Evolutionary conservation across 352 stramenopile species (phyloP), one percentile per base, ranked within the genome.

Genomic region (Phytophthora tentaculata): DNA sequence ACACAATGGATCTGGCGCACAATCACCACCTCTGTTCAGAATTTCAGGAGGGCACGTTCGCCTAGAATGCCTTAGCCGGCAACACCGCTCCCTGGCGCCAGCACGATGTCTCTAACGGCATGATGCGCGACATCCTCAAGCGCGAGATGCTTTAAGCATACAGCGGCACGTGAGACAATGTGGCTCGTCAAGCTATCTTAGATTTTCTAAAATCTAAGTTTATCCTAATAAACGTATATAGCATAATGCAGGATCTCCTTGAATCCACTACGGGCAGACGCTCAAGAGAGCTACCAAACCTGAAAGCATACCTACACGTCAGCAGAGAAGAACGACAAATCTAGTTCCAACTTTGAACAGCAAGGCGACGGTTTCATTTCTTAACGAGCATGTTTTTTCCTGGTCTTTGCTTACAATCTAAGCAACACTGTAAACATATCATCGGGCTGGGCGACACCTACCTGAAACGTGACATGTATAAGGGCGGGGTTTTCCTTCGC

Each of bases 401-500:
- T 26, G 14, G 56, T 12, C 9, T 44, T 3, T 63, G 28, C 13
- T 5, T 56, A 12, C 26, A 32, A 19, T 43, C 56, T 3, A 23
- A 49, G 19, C 26, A 39, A 16, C 43, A 63, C 20, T 63, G 56
- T 10, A 47, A 26, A 7, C 56, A 63, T 8, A 49, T 63, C 8
- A 63, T 55, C 17, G 44, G 44, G 2, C 5, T 63, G 0, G 29
- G 55, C n/a, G 56, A 44, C 4, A 63, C 29, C 3, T 20, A 63
- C 35, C 32, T 54, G 14, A 63, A 63, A 14, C 20, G 43, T 3
- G 43, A 49, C 12, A 55, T 56, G 44, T 56, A 63, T 29, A 63
- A 63, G 29, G 44, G 56, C 3, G 56, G 56, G 5, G 22, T 56
- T 13, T 63, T 63, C 16, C 28, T 63, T 5, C 13, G 55, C 3